phyloP scores from a whole-genome alignment of 192 early-diverging fungal genomes.

The Funneliformis geosporum region DNA sequence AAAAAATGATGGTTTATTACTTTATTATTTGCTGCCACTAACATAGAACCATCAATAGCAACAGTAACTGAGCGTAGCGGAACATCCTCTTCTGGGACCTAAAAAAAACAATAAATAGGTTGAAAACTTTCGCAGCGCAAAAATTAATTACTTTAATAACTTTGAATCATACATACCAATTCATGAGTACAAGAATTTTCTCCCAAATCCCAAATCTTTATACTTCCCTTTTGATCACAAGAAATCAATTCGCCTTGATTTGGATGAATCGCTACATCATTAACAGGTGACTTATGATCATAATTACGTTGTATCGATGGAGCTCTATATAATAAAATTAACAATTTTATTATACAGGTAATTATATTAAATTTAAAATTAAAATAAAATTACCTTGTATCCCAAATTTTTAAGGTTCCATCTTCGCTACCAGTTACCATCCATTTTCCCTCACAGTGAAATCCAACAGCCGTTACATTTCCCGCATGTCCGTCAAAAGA shows the following conservation, averaged over 20 bases:
- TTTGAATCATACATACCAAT: constrained; percentile 42
- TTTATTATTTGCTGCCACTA: constrained; percentile 88
- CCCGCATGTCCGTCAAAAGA: constrained; percentile 64
- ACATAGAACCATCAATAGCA: constrained; percentile 75
- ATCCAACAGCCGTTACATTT: constrained; percentile 62
- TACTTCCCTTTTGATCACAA: constrained; percentile 75
- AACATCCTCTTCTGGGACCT: constrained; percentile 75
- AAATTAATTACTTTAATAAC: background rate
- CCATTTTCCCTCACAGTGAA: constrained; percentile 72
- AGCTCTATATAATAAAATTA: constrained; percentile 36
- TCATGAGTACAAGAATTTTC: constrained; percentile 63
- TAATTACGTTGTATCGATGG: constrained; percentile 59
- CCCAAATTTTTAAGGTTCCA: constrained; percentile 77
- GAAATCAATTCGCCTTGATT: constrained; percentile 84
- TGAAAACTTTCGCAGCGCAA: too few relatives aligned
- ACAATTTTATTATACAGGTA: constrained; percentile 11
- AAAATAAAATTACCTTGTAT: constrained; percentile 53
- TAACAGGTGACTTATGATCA: constrained; percentile 61
- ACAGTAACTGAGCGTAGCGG: constrained; percentile 81
- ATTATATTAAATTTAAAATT: constrained; percentile 35
- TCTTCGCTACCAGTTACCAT: constrained; percentile 81
- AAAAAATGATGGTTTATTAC: constrained; percentile 34
- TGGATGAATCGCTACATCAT: constrained; percentile 67
- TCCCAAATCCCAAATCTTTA: constrained; percentile 73
- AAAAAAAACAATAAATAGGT: constrained; percentile 13